Evolutionary conservation across 176 grass and related monocot genomes (phyloP), one percentile per base, ranked within the genome.

Genomic region (Zea luxurians): DNA sequence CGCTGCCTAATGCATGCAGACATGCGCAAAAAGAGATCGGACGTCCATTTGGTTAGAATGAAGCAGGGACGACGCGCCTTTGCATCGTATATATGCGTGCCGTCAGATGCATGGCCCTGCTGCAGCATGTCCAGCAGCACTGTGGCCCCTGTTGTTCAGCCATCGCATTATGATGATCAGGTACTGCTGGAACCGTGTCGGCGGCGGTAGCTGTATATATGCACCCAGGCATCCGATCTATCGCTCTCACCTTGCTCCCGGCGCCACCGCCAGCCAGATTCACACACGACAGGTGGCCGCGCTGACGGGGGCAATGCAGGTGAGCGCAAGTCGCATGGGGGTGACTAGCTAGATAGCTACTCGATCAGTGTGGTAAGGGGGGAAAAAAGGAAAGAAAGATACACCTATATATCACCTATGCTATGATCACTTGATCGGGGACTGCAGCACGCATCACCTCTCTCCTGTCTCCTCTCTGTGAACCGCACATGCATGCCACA

Each of bases 11-110:
- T 27, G 27, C 27, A 69, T 60, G 68, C 41, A 73, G 77, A 68
- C 75, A 83, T 37, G 52, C 49, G 57, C 27, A 0, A 61, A 73
- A 78, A 11, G 74, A 46, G 74, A 41, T 65, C 63, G 66, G 20
- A 27, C 36, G 40, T 74, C 67, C 53, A 52, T 83, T 79, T 75
- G 57, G 71, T 61, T 60, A 43, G 21, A 34, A 38, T 38, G 2
- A 40, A 37, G 17, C 57, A 37, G 71, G 16, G 34, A 71, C 16
- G 34, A 71, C 16, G 53, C 53, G 5, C 53, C 75, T 45, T 45
- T 38, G 45, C 78, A 46, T 42, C 8, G 53, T 17, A n/a, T n/a
- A n/a, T n/a, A 57, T 57, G 54, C 54, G n/a, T 57, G 53, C 53
- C 2, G 17, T n/a, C 53, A 57, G 9, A 47, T 36, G 16, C 4